Evolutionary conservation across 257 asterid genomes (phyloP), one percentile per base, ranked within the genome.

Genomic region (Handroanthus guayacan): DNA sequence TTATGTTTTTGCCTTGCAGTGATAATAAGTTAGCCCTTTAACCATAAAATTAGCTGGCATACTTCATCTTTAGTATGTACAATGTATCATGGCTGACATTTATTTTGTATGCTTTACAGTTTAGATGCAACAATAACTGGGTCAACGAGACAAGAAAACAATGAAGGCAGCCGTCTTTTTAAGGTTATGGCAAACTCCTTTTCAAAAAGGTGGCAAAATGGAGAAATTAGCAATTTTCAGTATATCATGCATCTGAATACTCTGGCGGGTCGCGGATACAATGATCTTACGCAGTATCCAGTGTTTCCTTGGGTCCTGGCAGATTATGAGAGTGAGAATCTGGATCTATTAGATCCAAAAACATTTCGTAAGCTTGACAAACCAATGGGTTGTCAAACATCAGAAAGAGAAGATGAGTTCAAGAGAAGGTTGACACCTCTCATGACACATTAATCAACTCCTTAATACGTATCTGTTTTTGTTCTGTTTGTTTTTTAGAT

Each of bases 151-250:
- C 98, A 89, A 83, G 99, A 95, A 72, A 81, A 86, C 91, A 93
- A 81, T 71, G 99, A 95, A 79, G 97, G 99, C 71, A 91, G 99
- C 72, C 99, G 99, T 74, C 93, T 95, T 73, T 95, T 95, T 82
- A 95, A 95, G 86, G 91, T 93, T 84, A 87, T 91, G 97, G 97
- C 98, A 2, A 95, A 85, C 76, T 93, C 99, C 66, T 93, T 95
- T 69, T 95, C 99, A 73, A 95, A 93, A 87, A 89, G 99, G 86
- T 95, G 99, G 99, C 99, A 95, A 88, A 93, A 90, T 89, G 99
- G 99, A 79, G 99, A 95, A 84, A 95, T 95, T 67, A 93, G 98
- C 92, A 95, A 95, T 83, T 95, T 95, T 80, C 99, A 95, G 87
- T 95, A 95, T 81, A 92, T 95, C 64, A 95, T 95, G 99, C 98